Evolutionary conservation across 139 green algal genomes (phyloP).

Genomic region (Micractinium conductrix): DNA sequence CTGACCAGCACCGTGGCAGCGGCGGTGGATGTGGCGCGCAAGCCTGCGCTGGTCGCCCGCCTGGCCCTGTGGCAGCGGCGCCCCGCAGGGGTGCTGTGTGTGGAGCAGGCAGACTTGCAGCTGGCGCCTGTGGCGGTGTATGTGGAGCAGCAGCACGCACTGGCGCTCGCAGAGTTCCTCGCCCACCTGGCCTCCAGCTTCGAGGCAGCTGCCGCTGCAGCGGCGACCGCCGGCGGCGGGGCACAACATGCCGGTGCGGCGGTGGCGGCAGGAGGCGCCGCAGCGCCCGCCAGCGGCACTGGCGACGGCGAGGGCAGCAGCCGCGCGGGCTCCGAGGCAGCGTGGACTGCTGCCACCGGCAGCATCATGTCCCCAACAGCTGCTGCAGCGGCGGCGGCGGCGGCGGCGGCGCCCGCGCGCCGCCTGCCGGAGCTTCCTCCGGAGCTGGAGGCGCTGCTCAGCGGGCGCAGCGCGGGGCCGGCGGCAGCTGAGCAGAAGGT

Average conservation of each 20-base stretch:
- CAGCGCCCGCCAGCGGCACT: not conserved
- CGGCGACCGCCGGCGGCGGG: not conserved
- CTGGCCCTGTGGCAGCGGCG: slow-evolving; percentile 66
- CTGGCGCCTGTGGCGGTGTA: slow-evolving; percentile 61
- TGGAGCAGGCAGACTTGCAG: slow-evolving; percentile 66
- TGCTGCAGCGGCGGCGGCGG: not conserved
- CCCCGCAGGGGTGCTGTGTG: slow-evolving; percentile 76
- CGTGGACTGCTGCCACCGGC: not conserved
- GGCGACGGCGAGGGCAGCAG: slow-evolving; percentile 1
- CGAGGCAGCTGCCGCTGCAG: not conserved
- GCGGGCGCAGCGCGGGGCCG: not conserved
- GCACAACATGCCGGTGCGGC: too few relatives aligned
- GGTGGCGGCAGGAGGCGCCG: too few relatives aligned
- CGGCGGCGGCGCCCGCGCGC: too few relatives aligned
- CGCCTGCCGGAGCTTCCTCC: not conserved
- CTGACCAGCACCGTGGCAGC: slow-evolving; percentile 29
- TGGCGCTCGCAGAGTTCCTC: slow-evolving; percentile 48
- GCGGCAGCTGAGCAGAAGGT: slow-evolving; percentile 50
- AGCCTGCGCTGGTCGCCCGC: slow-evolving; percentile 34
- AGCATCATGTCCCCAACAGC: too few relatives aligned
- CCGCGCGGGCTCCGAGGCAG: not conserved
- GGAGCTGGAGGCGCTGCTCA: slow-evolving; percentile 28
- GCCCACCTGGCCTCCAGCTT: slow-evolving; percentile 7
- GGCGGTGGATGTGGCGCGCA: not conserved
- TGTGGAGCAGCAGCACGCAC: slow-evolving; percentile 70